Percentiles rank a stretch among this genome's conserved stretches.
phyloP scores from a whole-genome alignment of 1,139 yeast genomes.

The Eremothecium coryli region DNA sequence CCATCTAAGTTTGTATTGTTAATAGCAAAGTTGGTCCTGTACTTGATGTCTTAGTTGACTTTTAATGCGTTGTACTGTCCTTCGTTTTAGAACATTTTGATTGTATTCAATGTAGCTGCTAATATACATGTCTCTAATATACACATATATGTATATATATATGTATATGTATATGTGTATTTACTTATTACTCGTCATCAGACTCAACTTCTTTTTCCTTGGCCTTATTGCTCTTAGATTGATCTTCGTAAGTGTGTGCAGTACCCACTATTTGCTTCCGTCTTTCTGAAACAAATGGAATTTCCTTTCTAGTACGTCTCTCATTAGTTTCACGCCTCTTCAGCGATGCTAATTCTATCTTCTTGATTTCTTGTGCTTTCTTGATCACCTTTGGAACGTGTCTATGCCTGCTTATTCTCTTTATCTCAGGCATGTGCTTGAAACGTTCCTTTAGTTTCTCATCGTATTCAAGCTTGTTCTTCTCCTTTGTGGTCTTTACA shows the following conservation, averaged over 20 bases:
- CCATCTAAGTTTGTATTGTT: not conserved
- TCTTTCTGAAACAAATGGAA: constrained; percentile 60
- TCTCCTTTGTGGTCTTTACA: constrained; percentile 70
- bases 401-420: constrained; percentile 82
- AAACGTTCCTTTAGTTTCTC: constrained; percentile 84
- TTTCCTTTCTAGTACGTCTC: constrained; percentile 62
- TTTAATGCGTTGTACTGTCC: too few relatives aligned
- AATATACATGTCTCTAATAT: too few relatives aligned
- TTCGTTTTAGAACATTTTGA: too few relatives aligned
- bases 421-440: constrained; percentile 94
- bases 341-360: constrained; percentile 59
- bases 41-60: too few relatives aligned
- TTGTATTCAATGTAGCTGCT: not conserved
- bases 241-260: constrained; percentile 44
- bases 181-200: not conserved
- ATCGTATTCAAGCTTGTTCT: constrained; percentile 81
- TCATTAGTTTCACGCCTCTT: constrained; percentile 77
- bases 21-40: too few relatives aligned
- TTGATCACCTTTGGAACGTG: constrained; percentile 81
- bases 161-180: not conserved
- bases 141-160: too few relatives aligned
- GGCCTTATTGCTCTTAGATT: not conserved
- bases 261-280: constrained; percentile 79
- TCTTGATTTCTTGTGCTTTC: constrained; percentile 80
- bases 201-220: not conserved